These are phyloP conservation scores for Thelephora ganbajun DNA, from an alignment of 768 basidiomycete species.

Conservation along the genomic window DNA sequence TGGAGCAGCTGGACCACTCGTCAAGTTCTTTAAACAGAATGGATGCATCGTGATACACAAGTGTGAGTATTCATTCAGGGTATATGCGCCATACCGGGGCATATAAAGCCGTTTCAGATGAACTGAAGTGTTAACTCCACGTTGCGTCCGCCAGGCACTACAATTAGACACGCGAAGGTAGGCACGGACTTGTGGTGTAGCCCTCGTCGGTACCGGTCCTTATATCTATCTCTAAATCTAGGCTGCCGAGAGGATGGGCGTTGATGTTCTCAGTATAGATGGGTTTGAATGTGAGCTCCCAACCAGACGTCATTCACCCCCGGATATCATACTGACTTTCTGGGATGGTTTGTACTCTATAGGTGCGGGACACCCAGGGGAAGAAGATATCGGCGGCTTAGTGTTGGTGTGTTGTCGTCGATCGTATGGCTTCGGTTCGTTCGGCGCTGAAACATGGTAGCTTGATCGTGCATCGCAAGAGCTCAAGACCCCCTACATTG, in stretches of 20 bases:
- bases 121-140: background rate
- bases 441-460: slow-evolving; percentile 21
- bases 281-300: slow-evolving; percentile 68
- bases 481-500: slow-evolving; percentile 73
- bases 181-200: slow-evolving; percentile 1
- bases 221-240: slow-evolving; percentile 7
- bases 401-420: slow-evolving; percentile 46
- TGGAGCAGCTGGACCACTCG: slow-evolving; percentile 52
- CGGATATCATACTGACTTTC: no score
- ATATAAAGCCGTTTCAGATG: no score
- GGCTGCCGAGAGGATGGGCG: slow-evolving; percentile 62
- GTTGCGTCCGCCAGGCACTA: slow-evolving; percentile 24
- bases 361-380: slow-evolving; percentile 92
- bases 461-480: slow-evolving; percentile 80
- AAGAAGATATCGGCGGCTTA: slow-evolving; percentile 82
- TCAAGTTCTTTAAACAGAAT: slow-evolving; percentile 71
- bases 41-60: slow-evolving; percentile 80
- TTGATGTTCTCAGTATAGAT: slow-evolving; percentile 82
- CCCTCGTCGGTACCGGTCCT: background rate
- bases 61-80: slow-evolving; percentile 22
- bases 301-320: no score
- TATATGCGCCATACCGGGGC: background rate
- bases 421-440: slow-evolving; percentile 3
- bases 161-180: slow-evolving; percentile 75
- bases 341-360: slow-evolving; percentile 4